Evolutionary conservation across 2,329 filamentous ascomycete species (phyloP), one percentile per base, ranked within the genome.

Genomic region (Epichloe aotearoae): DNA sequence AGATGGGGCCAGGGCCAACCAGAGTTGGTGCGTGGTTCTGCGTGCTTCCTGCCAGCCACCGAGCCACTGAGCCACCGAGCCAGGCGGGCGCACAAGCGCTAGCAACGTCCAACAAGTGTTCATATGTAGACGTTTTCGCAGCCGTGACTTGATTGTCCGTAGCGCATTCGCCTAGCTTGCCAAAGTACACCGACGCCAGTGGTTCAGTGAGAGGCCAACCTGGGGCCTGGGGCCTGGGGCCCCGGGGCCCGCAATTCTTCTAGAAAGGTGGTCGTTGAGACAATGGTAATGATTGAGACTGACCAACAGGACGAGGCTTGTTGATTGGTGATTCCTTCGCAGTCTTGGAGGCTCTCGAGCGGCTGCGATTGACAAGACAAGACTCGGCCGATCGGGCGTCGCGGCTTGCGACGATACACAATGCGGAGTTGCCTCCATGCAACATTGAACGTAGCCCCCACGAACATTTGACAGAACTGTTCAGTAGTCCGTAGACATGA

Each of bases 181-280:
- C 26, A 30, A 11, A 30, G 26, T 11, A 30, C 8, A 30, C 26
- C 26, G 26, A 30, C 26, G 26, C 26, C 26, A 30, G 23, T 20
- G 20, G 3, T 3, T 20, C 20, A 1, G 6, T 11, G 26, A 30
- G 26, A 30, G 26, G 26, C n/a, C 17, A 57, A 53, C 55, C 52
- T 57, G 54, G 54, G 54, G 19, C 19, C 19, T 19, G 19, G 19
- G 19, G 55, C 57, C 58, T n/a, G n/a, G n/a, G n/a, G n/a, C n/a
- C 6, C 23, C 6, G 2, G 23, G 23, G 55, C 57, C 58, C 57
- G 57, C 56, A 57, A 47, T 46, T 58, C 62, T 65, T 65, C 63
- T 63, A 65, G 63, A 65, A 65, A 65, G 39, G 10, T 34, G 55
- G 50, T 54, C 26, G 26, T 30, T 11, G 26, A 30, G 26, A 30